Base-by-base conservation (phyloP, 2,329 filamentous ascomycete species). In the Didymosphaeria variabile region DNA sequence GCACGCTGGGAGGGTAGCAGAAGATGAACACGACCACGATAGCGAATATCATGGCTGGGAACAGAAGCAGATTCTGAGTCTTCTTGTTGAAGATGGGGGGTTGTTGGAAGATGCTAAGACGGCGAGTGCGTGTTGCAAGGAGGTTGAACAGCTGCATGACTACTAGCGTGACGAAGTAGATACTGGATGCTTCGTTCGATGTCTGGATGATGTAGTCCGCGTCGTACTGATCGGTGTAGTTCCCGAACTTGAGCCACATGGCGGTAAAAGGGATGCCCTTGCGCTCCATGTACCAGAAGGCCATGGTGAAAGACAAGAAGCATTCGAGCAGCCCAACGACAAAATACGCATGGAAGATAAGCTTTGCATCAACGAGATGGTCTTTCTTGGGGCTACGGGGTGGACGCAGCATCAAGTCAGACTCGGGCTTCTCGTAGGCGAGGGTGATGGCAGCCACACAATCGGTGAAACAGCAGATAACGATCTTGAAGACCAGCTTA, bases 91-190 rank as follows among this genome's bases (percentile, higher is more conserved):
- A 88, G 0, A 77, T 59, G 0, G 91, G 90, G 3, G 89, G 87
- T 67, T 93, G 90, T 72, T 92, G 88, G 75, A 94, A 88, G 65
- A 94, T 86, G 58, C 86, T 80, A 69, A 88, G 60, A 72, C 85
- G 72, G 72, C 81, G 67, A 66, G 83, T 94, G 17, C 90, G 84
- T 5, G 91, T 83, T 1, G 88, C 87, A 71, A 93, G 85, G 4
- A 93, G 81, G 72, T 90, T 92, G 82, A 93, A 93, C 83, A 88
- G 89, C 82, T 92, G 90, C 90, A 94, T 92, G 52, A 94, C 88
- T 2, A 94, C 91, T 23, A 94, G 80, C 61, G 89, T 94, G 67
- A 93, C 86, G 69, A 94, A 94, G 77, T 94, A 94, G 61, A 94
- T 89, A 17, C 88, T 91, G 40, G 86, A 90, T 0, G 90, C 90